Base-by-base conservation (phyloP, 805 yeast genomes). In the Wickerhamiella vanderwaltii region DNA sequence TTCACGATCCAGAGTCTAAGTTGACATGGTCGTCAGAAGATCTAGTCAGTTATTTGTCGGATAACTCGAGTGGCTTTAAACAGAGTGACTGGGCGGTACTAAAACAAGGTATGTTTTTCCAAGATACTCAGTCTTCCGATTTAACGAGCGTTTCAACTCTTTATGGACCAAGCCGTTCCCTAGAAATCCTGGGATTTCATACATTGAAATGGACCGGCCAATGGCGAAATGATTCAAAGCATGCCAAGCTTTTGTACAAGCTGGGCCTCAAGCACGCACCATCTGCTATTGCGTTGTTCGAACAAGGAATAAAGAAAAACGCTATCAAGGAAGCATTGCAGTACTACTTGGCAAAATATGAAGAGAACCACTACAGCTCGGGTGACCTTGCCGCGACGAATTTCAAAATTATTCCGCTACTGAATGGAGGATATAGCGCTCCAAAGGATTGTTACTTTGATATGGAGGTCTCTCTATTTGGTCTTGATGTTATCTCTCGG, bases 1-100 rank as follows among this genome's bases (percentile, higher is more conserved):
- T 64, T 18, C 58, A 52, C 23, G 45, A 46, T 18, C 46, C 58
- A 1, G 46, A 47, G 12, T 44, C 43, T 4, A 39, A 41, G 5
- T 43, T 60, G 7, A 48, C 52, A 19, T 63, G 67, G 65, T 50
- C 61, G 2, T 53, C 60, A 6, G 51, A 40, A 17, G 66, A 61
- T 33, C 52, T 63, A 20, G 51, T 62, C n/a, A 48, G 52, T 15
- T 63, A 64, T 41, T 46, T 63, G 9, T 47, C 51, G 2, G 51
- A 51, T 3, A 56, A 61, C 41, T 41, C 41, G 29, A 38, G 38
- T 16, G 42, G 48, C 3, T 48, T 63, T 39, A 57, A 50, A 25
- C 17, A 30, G 9, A 45, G 47, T 6, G 68, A 63, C 42, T 52
- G 65, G 58, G 31, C 48, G 9, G 43, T 58, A 5, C 48, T 63